Evolutionary conservation across 805 yeast genomes (phyloP), one percentile per base, ranked within the genome.

Genomic region (Ascoidea asiatica): DNA sequence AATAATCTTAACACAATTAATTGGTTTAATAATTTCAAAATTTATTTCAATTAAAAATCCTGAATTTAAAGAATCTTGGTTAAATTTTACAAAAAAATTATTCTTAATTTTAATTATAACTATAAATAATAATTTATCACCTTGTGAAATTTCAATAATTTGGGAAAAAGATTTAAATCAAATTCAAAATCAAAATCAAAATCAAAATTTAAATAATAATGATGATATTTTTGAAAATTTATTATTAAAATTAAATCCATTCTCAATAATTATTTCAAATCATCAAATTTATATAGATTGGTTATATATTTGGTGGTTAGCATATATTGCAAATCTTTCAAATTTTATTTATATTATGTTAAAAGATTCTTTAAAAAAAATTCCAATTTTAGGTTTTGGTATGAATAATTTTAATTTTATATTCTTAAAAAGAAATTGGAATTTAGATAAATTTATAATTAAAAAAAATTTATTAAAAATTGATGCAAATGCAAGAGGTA

Each of bases 221-320:
- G 19, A 50, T 19, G n/a, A n/a, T n/a, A n/a, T n/a, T n/a, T n/a
- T n/a, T n/a, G n/a, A n/a, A n/a, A n/a, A n/a, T n/a, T 37, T 44
- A 42, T 22, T 22, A 46, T 36, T 50, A 45, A 46, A 52, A 11
- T 53, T 80, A 39, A 59, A 66, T 5, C 73, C 73, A 19, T 70
- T 77, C 37, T 70, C 84, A 0, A 70, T 90, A 2, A 58, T 81
- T 40, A 79, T 89, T 35, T 76, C 92, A n/a, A 90, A 90, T 57
- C 97, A 90, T 61, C 97, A 89, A 63, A 81, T 90, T 20, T 90
- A 90, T 59, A 78, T 90, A 3, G 98, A 90, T 59, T 90, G 98
- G 98, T 69, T 83, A 8, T 88, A 75, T 53, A 52, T 87, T 45
- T 90, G 98, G 98, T 90, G 85, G 76, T 48, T 84, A 19, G 67